phyloP scores from a whole-genome alignment of 1,139 yeast genomes.

The Debaryomyces psychrophilus region DNA sequence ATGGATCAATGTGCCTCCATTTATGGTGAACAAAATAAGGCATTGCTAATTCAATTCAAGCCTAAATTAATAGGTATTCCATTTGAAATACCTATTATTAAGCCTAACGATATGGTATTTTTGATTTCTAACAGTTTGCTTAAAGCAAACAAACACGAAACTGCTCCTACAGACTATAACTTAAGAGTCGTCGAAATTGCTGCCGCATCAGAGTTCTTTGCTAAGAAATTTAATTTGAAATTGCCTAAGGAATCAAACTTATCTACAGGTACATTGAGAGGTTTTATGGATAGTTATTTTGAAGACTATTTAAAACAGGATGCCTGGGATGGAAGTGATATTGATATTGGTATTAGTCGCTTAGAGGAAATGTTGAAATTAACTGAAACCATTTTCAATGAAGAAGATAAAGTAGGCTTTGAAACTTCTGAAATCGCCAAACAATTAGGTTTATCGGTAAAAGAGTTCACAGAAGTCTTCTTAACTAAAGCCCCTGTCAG shows the following conservation, averaged over 20 bases:
- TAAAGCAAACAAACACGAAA: slow-evolving; percentile 65
- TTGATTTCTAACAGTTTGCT: slow-evolving; percentile 67
- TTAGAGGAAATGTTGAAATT: slow-evolving; percentile 43
- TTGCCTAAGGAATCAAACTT: slow-evolving; percentile 58
- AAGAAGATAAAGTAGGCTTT: slow-evolving; percentile 48
- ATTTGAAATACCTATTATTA: slow-evolving; percentile 54
- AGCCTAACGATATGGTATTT: slow-evolving; percentile 52
- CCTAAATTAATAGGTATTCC: slow-evolving; percentile 62
- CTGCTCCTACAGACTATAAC: slow-evolving; percentile 72
- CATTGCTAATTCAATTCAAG: slow-evolving; percentile 62
- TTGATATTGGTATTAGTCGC: slow-evolving; percentile 46
- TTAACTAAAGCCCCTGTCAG: slow-evolving; percentile 60
- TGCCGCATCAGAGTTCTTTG: slow-evolving; percentile 62
- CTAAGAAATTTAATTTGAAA: slow-evolving; percentile 46
- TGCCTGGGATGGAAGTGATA: slow-evolving; percentile 52
- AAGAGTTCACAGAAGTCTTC: slow-evolving; percentile 49
- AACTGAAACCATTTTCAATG: slow-evolving; percentile 40
- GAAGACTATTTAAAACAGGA: slow-evolving; percentile 32
- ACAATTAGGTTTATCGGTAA: slow-evolving; percentile 43
- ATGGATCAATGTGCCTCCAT: slow-evolving; percentile 79
- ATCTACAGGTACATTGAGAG: slow-evolving; percentile 65
- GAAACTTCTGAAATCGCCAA: slow-evolving; percentile 53
- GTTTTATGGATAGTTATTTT: slow-evolving; percentile 59
- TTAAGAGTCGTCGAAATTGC: slow-evolving; percentile 73
- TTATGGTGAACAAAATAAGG: slow-evolving; percentile 64